These are phyloP conservation scores for Lachnellula suecica DNA, from an alignment of 2,329 filamentous ascomycete species.

Conservation along the genomic window DNA sequence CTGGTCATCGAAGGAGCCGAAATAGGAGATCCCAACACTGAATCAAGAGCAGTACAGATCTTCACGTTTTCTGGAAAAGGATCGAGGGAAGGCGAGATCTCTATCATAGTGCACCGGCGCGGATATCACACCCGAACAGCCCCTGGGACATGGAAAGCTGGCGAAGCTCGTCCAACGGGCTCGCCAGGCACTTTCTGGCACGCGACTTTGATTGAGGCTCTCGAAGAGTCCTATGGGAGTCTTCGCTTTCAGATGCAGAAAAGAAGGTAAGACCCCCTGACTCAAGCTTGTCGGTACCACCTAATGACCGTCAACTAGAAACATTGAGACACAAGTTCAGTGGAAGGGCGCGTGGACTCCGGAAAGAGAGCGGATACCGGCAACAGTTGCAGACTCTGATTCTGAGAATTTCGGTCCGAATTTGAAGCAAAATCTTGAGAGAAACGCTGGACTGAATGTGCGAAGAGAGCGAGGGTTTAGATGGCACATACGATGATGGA, in stretches of 20 bases:
- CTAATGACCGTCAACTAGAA: background rate
- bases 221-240: background rate
- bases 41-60: background rate
- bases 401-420: too few relatives aligned
- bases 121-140: background rate
- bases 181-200: background rate
- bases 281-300: background rate
- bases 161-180: background rate
- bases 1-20: background rate
- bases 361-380: background rate
- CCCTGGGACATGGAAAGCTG: background rate
- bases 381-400: background rate
- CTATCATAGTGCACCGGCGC: background rate
- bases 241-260: background rate
- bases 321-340: background rate
- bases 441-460: too few relatives aligned
- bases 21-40: background rate
- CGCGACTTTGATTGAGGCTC: background rate
- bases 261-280: background rate
- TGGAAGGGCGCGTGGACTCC: background rate
- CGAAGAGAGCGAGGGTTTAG: too few relatives aligned
- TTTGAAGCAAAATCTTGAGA: too few relatives aligned
- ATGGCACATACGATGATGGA: too few relatives aligned
- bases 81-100: background rate
- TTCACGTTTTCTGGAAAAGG: background rate